Conservation (phyloP, 768 basidiomycete species). For the Lactarius hengduanensis region DNA sequence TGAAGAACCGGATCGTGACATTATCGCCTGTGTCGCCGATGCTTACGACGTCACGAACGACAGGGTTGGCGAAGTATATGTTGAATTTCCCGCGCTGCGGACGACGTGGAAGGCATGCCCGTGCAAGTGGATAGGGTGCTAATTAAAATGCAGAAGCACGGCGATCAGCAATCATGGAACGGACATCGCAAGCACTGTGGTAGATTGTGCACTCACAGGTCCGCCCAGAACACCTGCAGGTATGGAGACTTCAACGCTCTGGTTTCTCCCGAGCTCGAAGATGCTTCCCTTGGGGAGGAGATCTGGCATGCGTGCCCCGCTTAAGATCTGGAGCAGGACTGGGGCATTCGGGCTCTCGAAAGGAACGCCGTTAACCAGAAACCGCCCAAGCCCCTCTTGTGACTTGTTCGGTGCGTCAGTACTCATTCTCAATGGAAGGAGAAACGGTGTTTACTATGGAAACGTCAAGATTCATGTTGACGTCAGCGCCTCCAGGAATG, state of each 20-base stretch:
- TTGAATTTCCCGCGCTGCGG: constrained; percentile 16
- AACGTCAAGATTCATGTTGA: constrained; percentile 5
- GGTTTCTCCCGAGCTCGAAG: constrained; percentile 45
- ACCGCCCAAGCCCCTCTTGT: constrained; percentile 17
- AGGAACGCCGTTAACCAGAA: constrained; percentile 38
- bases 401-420: neutral
- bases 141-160: no score
- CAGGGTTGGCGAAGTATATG: constrained; percentile 37
- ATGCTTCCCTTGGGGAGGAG: constrained; percentile 51
- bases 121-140: constrained; percentile 14
- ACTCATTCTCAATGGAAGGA: neutral
- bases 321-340: constrained; percentile 57
- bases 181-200: neutral
- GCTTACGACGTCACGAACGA: constrained; percentile 45
- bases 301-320: constrained; percentile 7
- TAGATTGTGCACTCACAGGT: neutral
- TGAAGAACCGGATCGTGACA: constrained; percentile 33
- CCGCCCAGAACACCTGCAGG: neutral
- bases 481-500: constrained; percentile 12
- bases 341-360: constrained; percentile 45
- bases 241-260: constrained; percentile 43
- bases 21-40: constrained; percentile 19
- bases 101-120: constrained; percentile 25
- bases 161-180: neutral
- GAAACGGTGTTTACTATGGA: constrained; percentile 11